Evolutionary conservation across 805 yeast species (phyloP), one percentile per base, ranked within the genome.

Genomic region (Candida nemodendra): DNA sequence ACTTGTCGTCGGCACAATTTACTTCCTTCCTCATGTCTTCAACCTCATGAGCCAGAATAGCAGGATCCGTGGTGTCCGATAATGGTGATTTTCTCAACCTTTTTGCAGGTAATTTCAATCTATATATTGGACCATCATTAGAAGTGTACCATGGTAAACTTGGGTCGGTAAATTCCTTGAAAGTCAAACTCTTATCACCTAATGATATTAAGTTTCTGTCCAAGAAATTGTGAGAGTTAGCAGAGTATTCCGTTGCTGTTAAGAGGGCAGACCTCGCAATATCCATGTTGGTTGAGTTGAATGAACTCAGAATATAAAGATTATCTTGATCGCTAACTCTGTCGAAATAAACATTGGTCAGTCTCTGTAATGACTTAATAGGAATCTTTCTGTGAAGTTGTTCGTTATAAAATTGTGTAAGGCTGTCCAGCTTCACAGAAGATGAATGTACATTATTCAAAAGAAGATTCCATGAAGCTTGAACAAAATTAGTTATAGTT

Each of bases 321-420:
- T 53, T 46, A 11, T 54, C 54, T 3, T 41, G 44, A 5, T 49
- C 48, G 39, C 46, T 45, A 15, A 58, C 47, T 24, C 42, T 53
- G 34, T 63, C 66, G 42, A 61, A 63, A 34, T 53, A 56, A 13
- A 61, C 66, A 34, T 60, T 56, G 34, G 59, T 50, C 19, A 52
- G 42, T 23, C 42, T 46, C 34, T 59, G 61, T 11, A 62, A 42
- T 13, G 47, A 32, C 5, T 45, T 47, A 7, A 59, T 41, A 3
- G 64, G 61, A 18, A 59, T 18, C 5, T 38, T 32, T 25, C 54
- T 43, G 15, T 47, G 47, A 11, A 48, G 21, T 16, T 29, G 27
- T 4, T 42, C 32, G 4, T 44, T 27, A 37, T 48, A 59, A 25
- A 60, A 47, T 4, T 29, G 18, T 2, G 34, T 16, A 9, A 59